Conservation (phyloP, 257 asterid species). For the Scutellaria baicalensis region DNA sequence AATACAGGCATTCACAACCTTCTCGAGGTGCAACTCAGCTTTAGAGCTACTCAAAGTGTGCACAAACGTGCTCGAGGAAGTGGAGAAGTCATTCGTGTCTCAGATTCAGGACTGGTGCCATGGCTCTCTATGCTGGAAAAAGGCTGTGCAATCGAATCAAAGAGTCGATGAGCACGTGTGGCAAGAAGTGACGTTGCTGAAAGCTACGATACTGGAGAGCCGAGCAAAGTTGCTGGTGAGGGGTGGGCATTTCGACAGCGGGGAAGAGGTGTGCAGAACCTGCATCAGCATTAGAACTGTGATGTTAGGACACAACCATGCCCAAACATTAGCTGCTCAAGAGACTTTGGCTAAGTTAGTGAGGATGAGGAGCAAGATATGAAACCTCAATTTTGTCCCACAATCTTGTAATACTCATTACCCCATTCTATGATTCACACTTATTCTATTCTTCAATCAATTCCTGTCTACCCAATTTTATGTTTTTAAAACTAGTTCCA, state of each 20-base stretch:
- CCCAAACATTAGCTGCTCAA: conserved; percentile 79
- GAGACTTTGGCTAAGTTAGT: conserved; percentile 77
- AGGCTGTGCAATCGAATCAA: conserved; percentile 49
- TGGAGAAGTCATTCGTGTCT: conserved; percentile 74
- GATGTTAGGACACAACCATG: conserved; percentile 79
- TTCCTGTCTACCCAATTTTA: too few relatives aligned
- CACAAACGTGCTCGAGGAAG: conserved; percentile 80
- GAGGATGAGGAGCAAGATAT: conserved; percentile 85
- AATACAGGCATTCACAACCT: conserved; percentile 46
- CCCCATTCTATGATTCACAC: too few relatives aligned
- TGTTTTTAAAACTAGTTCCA: too few relatives aligned
- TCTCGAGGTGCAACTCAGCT: conserved; percentile 75
- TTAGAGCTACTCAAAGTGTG: conserved; percentile 80
- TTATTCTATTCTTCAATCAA: too few relatives aligned
- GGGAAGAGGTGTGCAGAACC: conserved; percentile 75
- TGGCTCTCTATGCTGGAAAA: conserved; percentile 78
- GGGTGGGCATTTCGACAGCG: conserved; percentile 71
- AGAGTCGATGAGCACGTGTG: conserved; percentile 76
- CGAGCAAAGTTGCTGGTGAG: conserved; percentile 65
- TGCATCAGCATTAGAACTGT: conserved; percentile 83
- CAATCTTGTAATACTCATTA: too few relatives aligned
- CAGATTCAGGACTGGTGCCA: conserved; percentile 81
- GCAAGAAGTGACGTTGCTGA: conserved; percentile 76
- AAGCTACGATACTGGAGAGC: conserved; percentile 63
- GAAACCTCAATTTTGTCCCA: conserved; percentile 29